Evolutionary conservation across 441 rosid genomes (phyloP).

Genomic region (Breynia disticha): DNA sequence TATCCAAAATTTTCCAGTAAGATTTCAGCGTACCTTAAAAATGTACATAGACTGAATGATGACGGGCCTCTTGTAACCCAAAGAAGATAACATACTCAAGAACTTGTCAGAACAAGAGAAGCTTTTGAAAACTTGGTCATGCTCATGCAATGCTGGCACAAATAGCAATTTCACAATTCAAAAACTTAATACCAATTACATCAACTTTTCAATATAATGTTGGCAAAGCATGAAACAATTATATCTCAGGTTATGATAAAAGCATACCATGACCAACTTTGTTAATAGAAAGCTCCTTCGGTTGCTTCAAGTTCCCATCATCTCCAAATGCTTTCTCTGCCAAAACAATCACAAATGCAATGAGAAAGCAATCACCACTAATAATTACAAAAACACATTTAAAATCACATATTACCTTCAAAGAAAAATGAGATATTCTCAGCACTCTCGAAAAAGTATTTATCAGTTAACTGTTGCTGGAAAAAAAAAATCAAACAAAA

Average conservation of each 20-base stretch:
- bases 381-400: neutral
- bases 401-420: slow-evolving; percentile 45
- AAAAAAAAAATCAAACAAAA: neutral
- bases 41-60: slow-evolving; percentile 90
- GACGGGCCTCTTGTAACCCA: slow-evolving; percentile 70
- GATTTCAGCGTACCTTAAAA: slow-evolving; percentile 50
- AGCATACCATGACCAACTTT: slow-evolving; percentile 88
- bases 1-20: too few species aligned
- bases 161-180: slow-evolving; percentile 1
- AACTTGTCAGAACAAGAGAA: slow-evolving; percentile 57
- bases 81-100: slow-evolving; percentile 50
- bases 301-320: slow-evolving; percentile 64
- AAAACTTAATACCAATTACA: neutral
- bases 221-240: neutral
- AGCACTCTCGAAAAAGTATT: slow-evolving; percentile 85
- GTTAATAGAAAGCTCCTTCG: slow-evolving; percentile 78
- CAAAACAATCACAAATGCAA: neutral
- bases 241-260: slow-evolving; percentile 4
- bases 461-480: slow-evolving; percentile 47
- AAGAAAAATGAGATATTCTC: slow-evolving; percentile 85
- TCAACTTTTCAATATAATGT: neutral
- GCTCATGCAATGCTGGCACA: slow-evolving; percentile 78
- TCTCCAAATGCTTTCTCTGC: slow-evolving; percentile 81
- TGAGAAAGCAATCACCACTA: too few species aligned
- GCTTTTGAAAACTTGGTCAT: slow-evolving; percentile 64